These are phyloP conservation scores for Apiotrichum brassicae DNA, from an alignment of 1,284 basidiomycete genomes.

Conservation along the genomic window DNA sequence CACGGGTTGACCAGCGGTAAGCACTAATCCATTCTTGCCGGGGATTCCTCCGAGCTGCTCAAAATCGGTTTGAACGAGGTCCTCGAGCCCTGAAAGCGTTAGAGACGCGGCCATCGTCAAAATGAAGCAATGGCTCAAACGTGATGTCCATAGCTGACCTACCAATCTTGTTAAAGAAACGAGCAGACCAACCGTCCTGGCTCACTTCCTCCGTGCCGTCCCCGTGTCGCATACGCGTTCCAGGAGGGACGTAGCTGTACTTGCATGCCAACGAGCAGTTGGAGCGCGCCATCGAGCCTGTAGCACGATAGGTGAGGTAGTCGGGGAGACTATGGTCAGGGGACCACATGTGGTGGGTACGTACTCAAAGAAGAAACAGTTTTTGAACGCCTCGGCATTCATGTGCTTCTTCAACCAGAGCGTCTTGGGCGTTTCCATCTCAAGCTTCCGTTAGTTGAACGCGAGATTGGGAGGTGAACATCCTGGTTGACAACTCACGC, in stretches of 20 bases:
- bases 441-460: conserved; percentile 59
- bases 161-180: conserved; percentile 80
- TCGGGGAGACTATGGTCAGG: conserved; percentile 61
- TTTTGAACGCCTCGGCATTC: conserved; percentile 63
- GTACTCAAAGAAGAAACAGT: conserved; percentile 85
- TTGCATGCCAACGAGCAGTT: conserved; percentile 95
- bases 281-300: conserved; percentile 69
- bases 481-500: conserved; percentile 54
- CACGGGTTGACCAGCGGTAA: conserved; percentile 89
- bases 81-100: conserved; percentile 27
- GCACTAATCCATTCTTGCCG: conserved; percentile 56
- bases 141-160: conserved; percentile 9
- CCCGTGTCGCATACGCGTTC: conserved; percentile 40
- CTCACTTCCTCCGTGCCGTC: conserved; percentile 43
- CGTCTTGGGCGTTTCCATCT: conserved; percentile 96
- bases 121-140: not conserved
- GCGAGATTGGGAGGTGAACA: too few species aligned
- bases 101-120: not conserved
- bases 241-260: conserved; percentile 85
- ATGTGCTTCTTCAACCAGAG: conserved; percentile 93
- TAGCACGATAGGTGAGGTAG: conserved; percentile 90
- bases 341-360: conserved; percentile 3
- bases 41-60: conserved; percentile 69
- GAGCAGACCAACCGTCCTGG: conserved; percentile 70
- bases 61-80: conserved; percentile 56